Base-by-base conservation (phyloP, 176 grass and related monocot genomes). In the Musa troglodytarum region DNA sequence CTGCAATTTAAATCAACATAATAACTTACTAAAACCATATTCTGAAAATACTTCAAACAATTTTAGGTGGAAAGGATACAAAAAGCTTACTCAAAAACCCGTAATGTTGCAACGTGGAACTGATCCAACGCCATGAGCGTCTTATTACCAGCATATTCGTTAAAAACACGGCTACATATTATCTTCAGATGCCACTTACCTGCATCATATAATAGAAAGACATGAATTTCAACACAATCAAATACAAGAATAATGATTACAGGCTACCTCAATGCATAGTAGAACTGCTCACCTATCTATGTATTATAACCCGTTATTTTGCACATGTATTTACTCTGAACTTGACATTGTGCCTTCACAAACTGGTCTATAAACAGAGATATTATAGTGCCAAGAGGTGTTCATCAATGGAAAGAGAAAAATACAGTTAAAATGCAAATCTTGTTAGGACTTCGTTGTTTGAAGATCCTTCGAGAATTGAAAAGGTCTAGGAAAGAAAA, bases 31-130 rank as follows among this genome's bases (percentile, higher is more conserved):
- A 52, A 1, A 10, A 8, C 10, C 16, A 22, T 10, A 58, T 10
- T 2, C 26, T 1, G 7, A 9, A 10, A 49, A 19, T 22, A 9
- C 28, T 63, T 10, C 14, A 11, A 71, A 59, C 9, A 43, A 63
- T n/a, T 14, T 61, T 53, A 49, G 0, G 21, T 1, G 4, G 12
- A 10, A 23, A 10, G 19, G 50, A 1, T 49, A 49, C 2, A 1
- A 2, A 43, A 15, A 57, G 17, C 82, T 82, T 80, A 96, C 89
- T 92, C 89, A 77, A 87, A 96, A 64, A 96, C 89, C 80, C 74
- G 81, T 57, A 96, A 80, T 62, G 81, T 85, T 77, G 92, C 89
- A 69, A 89, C 28, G 22, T 87, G 89, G 4, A 92, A 87, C 11
- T 76, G 69, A 12, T 54, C 68, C 9, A 88, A 53, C 51, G 81